Base-by-base conservation (phyloP, 257 asterid species). In the Datura wrightii region DNA sequence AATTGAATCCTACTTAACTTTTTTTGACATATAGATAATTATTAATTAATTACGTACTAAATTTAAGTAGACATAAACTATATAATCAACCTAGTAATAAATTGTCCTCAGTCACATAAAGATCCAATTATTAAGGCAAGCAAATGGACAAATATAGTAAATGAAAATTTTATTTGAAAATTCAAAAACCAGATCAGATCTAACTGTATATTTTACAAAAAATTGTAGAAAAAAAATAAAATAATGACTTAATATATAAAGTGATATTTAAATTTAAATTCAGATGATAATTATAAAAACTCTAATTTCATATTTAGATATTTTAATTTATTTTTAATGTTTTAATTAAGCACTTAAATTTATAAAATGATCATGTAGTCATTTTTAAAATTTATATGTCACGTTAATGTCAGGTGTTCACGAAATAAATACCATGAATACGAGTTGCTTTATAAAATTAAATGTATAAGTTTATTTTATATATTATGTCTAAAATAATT, bases 181-280 rank as follows among this genome's bases (percentile, higher is more conserved):
- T 10, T 11, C 50, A 76, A 63, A 76, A 50, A 76, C 82, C 63
- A 50, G 46, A 50, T 50, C 46, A 15, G 58, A 50, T 76, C 63
- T 50, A 76, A 76, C 82, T 31, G 31, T 74, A 8, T 76, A 76
- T 76, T 76, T 50, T 76, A 76, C 50, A 7, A 8, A 16, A 62
- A 69, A 69, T 2, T 18, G 6, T 58, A 18, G 0, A 56, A 56
- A 56, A 15, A 2, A 56, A 16, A 16, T n/a, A n/a, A n/a, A n/a
- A n/a, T n/a, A n/a, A n/a, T n/a, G n/a, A n/a, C n/a, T n/a, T n/a
- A n/a, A n/a, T n/a, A n/a, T n/a, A n/a, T n/a, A n/a, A n/a, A n/a
- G n/a, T n/a, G n/a, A n/a, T n/a, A 60, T 24, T 8, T 0, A 9
- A 60, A 19, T 3, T 52, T 3, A 4, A 3, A 19, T 18, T 18